These are phyloP conservation scores for Xylaria sp. DNA, from an alignment of 2,329 filamentous ascomycete genomes.

Conservation along the genomic window DNA sequence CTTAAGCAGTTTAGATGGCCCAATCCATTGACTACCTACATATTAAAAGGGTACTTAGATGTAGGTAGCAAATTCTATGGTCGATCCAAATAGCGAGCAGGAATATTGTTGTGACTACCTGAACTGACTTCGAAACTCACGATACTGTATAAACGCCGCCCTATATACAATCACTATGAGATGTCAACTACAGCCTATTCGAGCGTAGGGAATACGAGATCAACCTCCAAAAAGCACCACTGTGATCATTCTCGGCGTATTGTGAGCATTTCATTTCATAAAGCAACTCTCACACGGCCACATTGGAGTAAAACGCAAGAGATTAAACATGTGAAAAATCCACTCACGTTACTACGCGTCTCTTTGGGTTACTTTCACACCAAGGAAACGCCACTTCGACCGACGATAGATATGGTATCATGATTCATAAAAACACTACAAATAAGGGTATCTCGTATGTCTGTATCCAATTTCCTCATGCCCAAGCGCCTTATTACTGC, in stretches of 20 bases:
- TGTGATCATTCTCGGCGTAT: background rate
- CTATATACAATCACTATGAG: background rate
- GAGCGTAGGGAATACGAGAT: background rate
- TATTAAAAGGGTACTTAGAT: too few relatives aligned
- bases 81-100: background rate
- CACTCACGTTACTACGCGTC: background rate
- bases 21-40: too few relatives aligned
- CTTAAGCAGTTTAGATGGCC: too few relatives aligned
- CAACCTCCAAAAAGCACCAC: background rate
- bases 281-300: too few relatives aligned
- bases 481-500: slow-evolving; percentile 9
- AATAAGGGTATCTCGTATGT: slow-evolving; percentile 34
- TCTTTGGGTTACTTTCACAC: background rate
- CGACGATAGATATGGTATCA: slow-evolving; percentile 22
- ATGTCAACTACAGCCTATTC: background rate
- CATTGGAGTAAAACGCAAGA: too few relatives aligned
- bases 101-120: background rate
- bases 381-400: background rate
- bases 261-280: background rate
- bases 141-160: background rate
- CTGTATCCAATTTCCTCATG: slow-evolving; percentile 5
- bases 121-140: background rate
- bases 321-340: background rate
- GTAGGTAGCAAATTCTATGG: too few relatives aligned
- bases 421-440: slow-evolving; percentile 30